Evolutionary conservation across 495 filamentous ascomycete genomes (phyloP), one percentile per base, ranked within the genome.

Genomic region (Penicillium argentinense): DNA sequence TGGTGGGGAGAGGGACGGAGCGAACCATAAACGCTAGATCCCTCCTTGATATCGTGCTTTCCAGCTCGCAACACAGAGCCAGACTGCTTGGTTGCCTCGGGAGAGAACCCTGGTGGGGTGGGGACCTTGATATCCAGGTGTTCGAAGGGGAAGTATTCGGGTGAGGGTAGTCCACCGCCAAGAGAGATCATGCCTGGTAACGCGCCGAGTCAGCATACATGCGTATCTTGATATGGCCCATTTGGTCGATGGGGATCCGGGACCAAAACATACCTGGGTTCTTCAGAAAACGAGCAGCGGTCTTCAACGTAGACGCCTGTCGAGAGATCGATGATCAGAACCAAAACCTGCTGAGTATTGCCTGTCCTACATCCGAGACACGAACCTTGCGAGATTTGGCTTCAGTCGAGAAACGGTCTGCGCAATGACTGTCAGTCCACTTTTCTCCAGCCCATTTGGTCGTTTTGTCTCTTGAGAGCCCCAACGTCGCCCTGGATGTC

Each of bases 71-170:
- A 46, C n/a, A 73, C 64, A 2, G 73, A 59, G 5, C 84, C 85
- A 1, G 68, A 68, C 22, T 73, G 42, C 30, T 64, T 62, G 8
- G 81, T 85, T 22, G 79, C 83, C 26, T 77, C 68, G 41, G 89
- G 82, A 6, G 82, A 79, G 65, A 95, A 96, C 46, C 81, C 76
- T 18, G 75, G 87, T 42, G 67, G 71, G 18, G 54, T 67, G 12
- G 87, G 87, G 17, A 91, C 81, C 60, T 87, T 87, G 61, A 89
- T 49, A 13, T 75, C 71, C 29, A 91, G 66, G 34, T 81, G 67
- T 49, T 88, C 80, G 54, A 92, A 81, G 29, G 93, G 95, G 62
- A 98, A 97, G 74, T 93, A 88, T 63, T 90, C 84, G 42, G 86
- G 77, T 22, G 87, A 90, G 8, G 93, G 93, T 24, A 98, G 75